These are phyloP conservation scores for Cytidiella melzeri DNA, from an alignment of 768 basidiomycete species.

Conservation along the genomic window DNA sequence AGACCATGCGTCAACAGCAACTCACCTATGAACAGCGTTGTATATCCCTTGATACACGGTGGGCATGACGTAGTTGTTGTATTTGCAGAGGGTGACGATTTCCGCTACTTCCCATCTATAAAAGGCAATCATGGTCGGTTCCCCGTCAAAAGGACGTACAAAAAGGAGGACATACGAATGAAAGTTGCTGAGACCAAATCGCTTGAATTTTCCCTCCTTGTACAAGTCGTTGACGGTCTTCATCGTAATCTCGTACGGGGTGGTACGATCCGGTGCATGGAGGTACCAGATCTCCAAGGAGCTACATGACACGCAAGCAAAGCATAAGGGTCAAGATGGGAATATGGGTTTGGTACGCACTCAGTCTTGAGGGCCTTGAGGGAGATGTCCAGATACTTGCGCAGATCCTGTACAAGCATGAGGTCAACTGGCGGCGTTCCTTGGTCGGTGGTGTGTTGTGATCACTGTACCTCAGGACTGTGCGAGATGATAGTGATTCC, in stretches of 20 bases:
- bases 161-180: constrained; percentile 28
- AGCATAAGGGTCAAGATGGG: constrained; percentile 7
- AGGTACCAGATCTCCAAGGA: constrained; percentile 42
- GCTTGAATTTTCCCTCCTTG: constrained; percentile 47
- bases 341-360: constrained; percentile 21
- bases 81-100: constrained; percentile 34
- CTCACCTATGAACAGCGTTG: constrained; percentile 33
- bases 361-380: constrained; percentile 43
- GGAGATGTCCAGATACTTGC: constrained; percentile 28
- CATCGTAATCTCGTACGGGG: constrained; percentile 41
- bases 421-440: background rate
- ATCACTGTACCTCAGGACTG: constrained; percentile 8
- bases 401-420: constrained; percentile 22
- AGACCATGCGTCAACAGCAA: background rate
- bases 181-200: constrained; percentile 41
- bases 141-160: background rate
- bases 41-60: constrained; percentile 44
- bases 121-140: constrained; percentile 7
- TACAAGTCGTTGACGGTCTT: constrained; percentile 41
- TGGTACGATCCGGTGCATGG: constrained; percentile 39
- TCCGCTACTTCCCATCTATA: constrained; percentile 38
- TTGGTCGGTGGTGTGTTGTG: background rate
- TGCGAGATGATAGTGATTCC: constrained; percentile 4
- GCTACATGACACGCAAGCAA: constrained; percentile 6
- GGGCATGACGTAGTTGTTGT: constrained; percentile 41